Conservation (phyloP, 306 rosid species). For the Mimosa pudica region DNA sequence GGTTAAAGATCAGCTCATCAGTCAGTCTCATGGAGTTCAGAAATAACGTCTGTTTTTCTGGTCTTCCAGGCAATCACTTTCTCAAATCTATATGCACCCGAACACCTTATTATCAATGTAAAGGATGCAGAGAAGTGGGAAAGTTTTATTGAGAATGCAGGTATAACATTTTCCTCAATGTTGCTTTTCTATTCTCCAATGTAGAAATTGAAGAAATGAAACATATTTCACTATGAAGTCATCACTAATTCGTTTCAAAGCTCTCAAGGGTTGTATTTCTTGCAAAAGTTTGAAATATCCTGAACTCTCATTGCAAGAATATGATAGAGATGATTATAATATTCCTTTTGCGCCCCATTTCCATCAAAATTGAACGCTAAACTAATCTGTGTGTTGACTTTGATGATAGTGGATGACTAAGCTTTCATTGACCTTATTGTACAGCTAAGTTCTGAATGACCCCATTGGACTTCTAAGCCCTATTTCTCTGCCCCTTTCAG, state of each 20-base stretch:
- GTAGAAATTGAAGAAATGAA: background rate
- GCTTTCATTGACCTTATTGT: background rate
- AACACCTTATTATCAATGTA: conserved; percentile 87
- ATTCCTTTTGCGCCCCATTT: background rate
- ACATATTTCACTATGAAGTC: background rate
- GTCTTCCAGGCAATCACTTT: conserved; percentile 80
- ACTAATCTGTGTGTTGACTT: background rate
- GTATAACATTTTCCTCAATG: conserved; percentile 38
- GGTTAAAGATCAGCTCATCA: conserved; percentile 15
- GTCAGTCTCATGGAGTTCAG: background rate
- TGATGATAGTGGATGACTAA: background rate
- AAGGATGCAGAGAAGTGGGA: conserved; percentile 97
- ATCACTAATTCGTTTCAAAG: background rate
- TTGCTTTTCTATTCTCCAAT: background rate
- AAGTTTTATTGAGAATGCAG: conserved; percentile 92
- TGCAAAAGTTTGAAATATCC: background rate
- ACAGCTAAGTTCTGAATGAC: too few species aligned
- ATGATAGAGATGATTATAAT: background rate
- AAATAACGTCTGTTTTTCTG: conserved; percentile 30
- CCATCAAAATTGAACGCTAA: background rate
- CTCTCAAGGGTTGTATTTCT: background rate
- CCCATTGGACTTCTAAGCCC: background rate
- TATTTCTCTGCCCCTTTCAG: background rate
- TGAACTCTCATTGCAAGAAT: background rate
- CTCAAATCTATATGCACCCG: conserved; percentile 94